Base-by-base conservation (phyloP, 768 basidiomycete species). In the Austroboletus eburneus region DNA sequence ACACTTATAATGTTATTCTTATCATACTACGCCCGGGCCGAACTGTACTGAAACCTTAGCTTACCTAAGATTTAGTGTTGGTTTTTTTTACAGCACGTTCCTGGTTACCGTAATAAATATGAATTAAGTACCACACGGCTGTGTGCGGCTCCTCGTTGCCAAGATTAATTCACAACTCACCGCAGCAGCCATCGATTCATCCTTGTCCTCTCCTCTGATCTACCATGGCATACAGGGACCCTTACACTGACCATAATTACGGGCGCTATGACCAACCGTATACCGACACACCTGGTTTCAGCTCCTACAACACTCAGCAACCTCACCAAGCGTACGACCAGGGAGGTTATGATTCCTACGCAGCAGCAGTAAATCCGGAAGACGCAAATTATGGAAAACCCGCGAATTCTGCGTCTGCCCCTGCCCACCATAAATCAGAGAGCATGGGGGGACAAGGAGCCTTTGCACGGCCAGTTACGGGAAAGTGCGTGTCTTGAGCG, bases 291-390 rank as follows among this genome's bases (percentile, higher is more conserved):
- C 57, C 67, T 3, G 61, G 60, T 29, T 74, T 71, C 58, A 74
- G 77, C 59, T 71, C 79, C 22, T 83, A 81, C 57, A 50, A 55
- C 49, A 49, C 57, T 25, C 53, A 62, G 36, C 69, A 71, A 52
- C 73, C 75, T 14, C 76, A 81, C 44, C 72, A 74, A 29, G 67
- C 76, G 0, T 80, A 83, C 56, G 78, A 80, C 46, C 76, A 76
- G 47, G 71, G 66, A 22, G 76, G 66, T 23, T 67, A 58, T 24
- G 63, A 67, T 33, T 16, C 62, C 10, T 56, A 67, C 16, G 48
- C 40, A 23, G 17, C 46, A 27, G 53, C 50, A 38, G 68, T 56
- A 20, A 72, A 74, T 48, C 65, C 57, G 43, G 73, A 77, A 52
- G 70, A 76, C 29, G 62, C 63, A 16, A 61, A 57, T 22, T 39